These are phyloP conservation scores for Nitzschia palea DNA, from an alignment of 108 stramenopile species.

Conservation along the genomic window DNA sequence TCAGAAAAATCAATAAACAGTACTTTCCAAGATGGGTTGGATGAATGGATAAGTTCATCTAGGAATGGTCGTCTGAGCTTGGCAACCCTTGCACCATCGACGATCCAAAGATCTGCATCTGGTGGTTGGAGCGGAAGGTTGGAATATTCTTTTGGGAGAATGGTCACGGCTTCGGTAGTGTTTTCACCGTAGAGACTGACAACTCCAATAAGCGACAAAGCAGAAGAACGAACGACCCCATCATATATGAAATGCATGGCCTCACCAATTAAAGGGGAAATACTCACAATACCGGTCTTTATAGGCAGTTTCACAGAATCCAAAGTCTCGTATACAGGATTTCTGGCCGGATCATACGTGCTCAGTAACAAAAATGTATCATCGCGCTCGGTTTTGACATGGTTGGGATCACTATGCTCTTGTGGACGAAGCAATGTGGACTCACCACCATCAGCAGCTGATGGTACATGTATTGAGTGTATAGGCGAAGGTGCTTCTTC, in stretches of 20 bases:
- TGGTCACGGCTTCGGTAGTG: neutral
- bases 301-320: neutral
- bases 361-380: too few relatives aligned
- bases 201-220: neutral
- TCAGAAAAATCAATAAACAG: constrained; percentile 27
- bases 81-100: constrained; percentile 7
- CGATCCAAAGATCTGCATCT: constrained; percentile 12
- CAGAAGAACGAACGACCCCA: constrained; percentile 3
- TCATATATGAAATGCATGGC: constrained; percentile 19
- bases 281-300: constrained; percentile 14
- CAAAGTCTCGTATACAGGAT: neutral
- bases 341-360: constrained; percentile 1
- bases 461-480: too few relatives aligned
- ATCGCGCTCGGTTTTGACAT: too few relatives aligned
- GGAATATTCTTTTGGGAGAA: neutral
- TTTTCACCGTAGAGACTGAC: constrained; percentile 7
- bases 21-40: constrained; percentile 13
- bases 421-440: too few relatives aligned
- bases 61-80: constrained; percentile 5
- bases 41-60: neutral
- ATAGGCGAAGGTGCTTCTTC: too few relatives aligned
- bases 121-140: neutral
- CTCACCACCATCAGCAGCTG: too few relatives aligned
- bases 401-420: too few relatives aligned
- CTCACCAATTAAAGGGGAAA: constrained; percentile 10